Evolutionary conservation across 2,329 filamentous ascomycete genomes (phyloP).

Genomic region (Aspergillus costaricaensis): DNA sequence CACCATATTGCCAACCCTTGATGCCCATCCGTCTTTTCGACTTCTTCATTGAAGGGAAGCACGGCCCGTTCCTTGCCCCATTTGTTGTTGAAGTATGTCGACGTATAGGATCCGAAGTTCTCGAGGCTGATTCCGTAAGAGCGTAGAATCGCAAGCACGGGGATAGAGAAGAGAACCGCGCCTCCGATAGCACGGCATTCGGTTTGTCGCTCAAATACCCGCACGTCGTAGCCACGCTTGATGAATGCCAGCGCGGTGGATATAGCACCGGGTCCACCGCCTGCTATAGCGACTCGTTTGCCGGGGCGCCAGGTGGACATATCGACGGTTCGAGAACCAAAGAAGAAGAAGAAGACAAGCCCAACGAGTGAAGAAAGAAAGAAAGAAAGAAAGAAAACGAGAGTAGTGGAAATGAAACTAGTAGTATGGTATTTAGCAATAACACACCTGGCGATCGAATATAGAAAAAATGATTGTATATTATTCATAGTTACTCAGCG

Average conservation of each 20-base stretch:
- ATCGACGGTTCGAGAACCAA: no score
- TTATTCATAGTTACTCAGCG: no score
- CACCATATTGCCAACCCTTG: constrained; percentile 25
- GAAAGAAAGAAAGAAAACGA: no score
- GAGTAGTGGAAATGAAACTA: no score
- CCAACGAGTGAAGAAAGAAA: no score
- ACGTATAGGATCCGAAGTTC: not conserved
- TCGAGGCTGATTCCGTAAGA: constrained; percentile 1
- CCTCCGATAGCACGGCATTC: constrained; percentile 3
- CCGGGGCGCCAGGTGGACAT: not conserved
- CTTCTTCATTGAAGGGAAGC: constrained; percentile 17
- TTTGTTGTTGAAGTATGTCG: constrained; percentile 20
- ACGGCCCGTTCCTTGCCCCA: constrained; percentile 16
- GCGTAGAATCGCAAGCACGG: not conserved
- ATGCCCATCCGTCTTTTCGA: constrained; percentile 10
- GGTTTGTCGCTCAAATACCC: constrained; percentile 4
- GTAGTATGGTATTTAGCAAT: no score
- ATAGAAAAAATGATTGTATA: no score
- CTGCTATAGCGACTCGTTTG: not conserved
- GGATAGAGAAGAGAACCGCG: constrained; percentile 1
- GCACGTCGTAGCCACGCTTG: constrained; percentile 6
- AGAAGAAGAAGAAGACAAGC: no score
- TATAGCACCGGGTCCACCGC: constrained; percentile 4
- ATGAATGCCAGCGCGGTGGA: constrained; percentile 5
- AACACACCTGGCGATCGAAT: no score